Conservation (phyloP, 148 eudicot species). For the Diospyros lotus region DNA sequence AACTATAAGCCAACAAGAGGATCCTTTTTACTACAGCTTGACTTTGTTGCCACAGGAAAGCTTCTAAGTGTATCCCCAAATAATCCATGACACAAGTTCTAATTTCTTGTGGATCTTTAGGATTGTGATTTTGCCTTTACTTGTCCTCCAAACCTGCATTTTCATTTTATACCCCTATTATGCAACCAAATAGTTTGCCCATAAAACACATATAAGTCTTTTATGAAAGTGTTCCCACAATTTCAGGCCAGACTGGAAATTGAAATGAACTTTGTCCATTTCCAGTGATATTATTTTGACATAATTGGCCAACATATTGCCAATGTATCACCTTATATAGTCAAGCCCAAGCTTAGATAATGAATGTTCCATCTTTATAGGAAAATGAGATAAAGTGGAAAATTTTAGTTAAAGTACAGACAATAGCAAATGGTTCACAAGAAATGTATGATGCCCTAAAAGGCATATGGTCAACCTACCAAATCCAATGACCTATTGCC, state of each 20-base stretch:
- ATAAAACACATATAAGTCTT: neutral
- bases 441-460: neutral
- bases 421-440: neutral
- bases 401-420: neutral
- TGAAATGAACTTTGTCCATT: neutral
- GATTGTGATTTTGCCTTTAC: too few relatives aligned
- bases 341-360: neutral
- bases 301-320: neutral
- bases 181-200: neutral
- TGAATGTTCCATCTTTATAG: neutral
- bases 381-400: neutral
- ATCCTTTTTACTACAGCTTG: too few relatives aligned
- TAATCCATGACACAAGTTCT: too few relatives aligned
- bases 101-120: too few relatives aligned
- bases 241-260: too few relatives aligned
- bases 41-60: too few relatives aligned
- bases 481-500: conserved; percentile 27
- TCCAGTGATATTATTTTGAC: too few relatives aligned
- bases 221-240: neutral
- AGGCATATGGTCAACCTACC: conserved; percentile 18
- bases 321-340: neutral
- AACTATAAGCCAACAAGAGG: too few relatives aligned
- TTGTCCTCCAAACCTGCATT: neutral
- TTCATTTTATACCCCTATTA: neutral
- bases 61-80: too few relatives aligned